Conservation (phyloP, 768 basidiomycete genomes). For the Lentinus tigrinus region DNA sequence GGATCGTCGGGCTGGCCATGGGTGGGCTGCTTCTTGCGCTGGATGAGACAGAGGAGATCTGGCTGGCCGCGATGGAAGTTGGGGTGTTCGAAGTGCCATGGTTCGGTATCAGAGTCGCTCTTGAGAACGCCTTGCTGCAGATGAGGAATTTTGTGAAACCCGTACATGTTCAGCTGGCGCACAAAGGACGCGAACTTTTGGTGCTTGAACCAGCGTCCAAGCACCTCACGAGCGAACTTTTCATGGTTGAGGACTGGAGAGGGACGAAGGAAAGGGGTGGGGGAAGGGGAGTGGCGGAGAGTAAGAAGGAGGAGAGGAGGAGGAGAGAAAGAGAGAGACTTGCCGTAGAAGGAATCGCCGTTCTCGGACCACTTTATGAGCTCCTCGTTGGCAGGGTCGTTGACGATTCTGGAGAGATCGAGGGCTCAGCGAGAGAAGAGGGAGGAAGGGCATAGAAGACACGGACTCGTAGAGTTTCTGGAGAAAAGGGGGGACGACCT, state of each 20-base stretch:
- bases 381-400: conserved; percentile 76
- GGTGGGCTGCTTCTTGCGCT: conserved; percentile 69
- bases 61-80: conserved; percentile 89
- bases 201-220: conserved; percentile 97
- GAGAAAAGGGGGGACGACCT: conserved; percentile 77
- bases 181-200: conserved; percentile 93
- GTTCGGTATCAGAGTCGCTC: conserved; percentile 76
- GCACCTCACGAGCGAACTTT: conserved; percentile 82
- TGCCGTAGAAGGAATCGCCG: conserved; percentile 93
- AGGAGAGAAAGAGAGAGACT: conserved; percentile 15
- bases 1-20: conserved; percentile 30
- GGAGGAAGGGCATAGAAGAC: conserved; percentile 7
- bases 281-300: background rate
- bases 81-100: conserved; percentile 90
- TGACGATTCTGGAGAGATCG: conserved; percentile 72
- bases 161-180: conserved; percentile 94
- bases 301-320: background rate
- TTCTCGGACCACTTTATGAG: conserved; percentile 90
- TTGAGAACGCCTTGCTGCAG: conserved; percentile 92
- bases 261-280: background rate
- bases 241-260: conserved; percentile 84
- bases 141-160: conserved; percentile 93
- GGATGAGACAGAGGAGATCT: conserved; percentile 83
- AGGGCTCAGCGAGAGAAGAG: background rate
- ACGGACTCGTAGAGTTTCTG: conserved; percentile 91